These are phyloP conservation scores for Cryptococcus maquisensis DNA, from an alignment of 1,284 basidiomycete species.

Conservation along the genomic window DNA sequence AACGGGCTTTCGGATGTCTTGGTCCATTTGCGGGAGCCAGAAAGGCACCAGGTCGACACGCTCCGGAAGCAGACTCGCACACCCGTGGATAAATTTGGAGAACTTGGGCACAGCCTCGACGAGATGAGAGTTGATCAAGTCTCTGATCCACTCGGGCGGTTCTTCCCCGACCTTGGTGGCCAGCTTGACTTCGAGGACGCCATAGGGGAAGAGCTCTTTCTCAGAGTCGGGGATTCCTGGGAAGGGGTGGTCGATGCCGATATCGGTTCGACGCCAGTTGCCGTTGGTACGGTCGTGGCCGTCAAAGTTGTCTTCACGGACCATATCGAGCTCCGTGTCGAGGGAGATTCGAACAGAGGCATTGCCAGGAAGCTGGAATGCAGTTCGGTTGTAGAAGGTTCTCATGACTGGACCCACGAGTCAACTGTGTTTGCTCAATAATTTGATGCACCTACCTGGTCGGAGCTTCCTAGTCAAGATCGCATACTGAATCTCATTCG, in stretches of 20 bases:
- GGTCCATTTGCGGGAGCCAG: slow-evolving; percentile 86
- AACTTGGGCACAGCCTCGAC: slow-evolving; percentile 92
- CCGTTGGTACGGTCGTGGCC: slow-evolving; percentile 67
- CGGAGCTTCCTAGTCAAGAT: slow-evolving; percentile 75
- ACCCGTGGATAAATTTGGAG: slow-evolving; percentile 88
- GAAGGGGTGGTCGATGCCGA: slow-evolving; percentile 91
- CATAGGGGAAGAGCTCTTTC: slow-evolving; percentile 87
- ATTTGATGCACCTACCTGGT: slow-evolving; percentile 59
- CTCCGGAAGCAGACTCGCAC: slow-evolving; percentile 84
- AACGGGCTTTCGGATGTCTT: slow-evolving; percentile 84
- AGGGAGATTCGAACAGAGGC: slow-evolving; percentile 96
- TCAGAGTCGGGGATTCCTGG: slow-evolving; percentile 71
- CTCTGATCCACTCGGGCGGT: slow-evolving; percentile 93
- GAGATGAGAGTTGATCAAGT: slow-evolving; percentile 88
- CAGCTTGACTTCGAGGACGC: slow-evolving; percentile 93
- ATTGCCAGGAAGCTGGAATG: slow-evolving; percentile 97
- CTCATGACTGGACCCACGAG: slow-evolving; percentile 66
- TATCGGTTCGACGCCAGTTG: slow-evolving; percentile 93
- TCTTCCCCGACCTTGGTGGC: slow-evolving; percentile 96
- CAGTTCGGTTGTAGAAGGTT: slow-evolving; percentile 98
- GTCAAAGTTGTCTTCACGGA: slow-evolving; percentile 98
- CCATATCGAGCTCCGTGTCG: slow-evolving; percentile 90
- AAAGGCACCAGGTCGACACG: slow-evolving; percentile 98
- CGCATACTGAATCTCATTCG: slow-evolving; percentile 92
- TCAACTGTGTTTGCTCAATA: background rate